These are phyloP conservation scores for Sarcocystis neurona DNA, from an alignment of 169 alveolate species.

Conservation along the genomic window DNA sequence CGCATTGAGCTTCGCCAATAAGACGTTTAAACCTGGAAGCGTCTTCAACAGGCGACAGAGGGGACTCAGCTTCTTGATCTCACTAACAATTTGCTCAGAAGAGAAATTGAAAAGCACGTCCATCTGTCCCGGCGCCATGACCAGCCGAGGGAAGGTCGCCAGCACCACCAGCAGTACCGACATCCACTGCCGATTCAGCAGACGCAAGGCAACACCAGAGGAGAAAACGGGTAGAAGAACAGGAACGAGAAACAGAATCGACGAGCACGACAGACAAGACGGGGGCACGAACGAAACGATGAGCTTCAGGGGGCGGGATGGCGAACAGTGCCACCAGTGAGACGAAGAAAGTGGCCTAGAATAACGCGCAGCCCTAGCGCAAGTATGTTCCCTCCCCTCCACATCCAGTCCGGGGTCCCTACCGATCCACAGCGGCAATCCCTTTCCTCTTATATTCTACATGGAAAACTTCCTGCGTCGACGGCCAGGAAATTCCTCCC, in stretches of 20 bases:
- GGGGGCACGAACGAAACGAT: not conserved
- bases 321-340: too few species aligned
- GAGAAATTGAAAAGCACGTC: not conserved
- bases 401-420: too few species aligned
- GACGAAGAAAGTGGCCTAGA: too few species aligned
- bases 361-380: too few species aligned
- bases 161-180: constrained; percentile 19
- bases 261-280: not conserved
- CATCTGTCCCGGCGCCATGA: constrained; percentile 13
- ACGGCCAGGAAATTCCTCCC: too few species aligned
- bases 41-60: not conserved
- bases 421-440: too few species aligned
- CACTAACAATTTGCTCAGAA: not conserved
- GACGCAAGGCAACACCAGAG: not conserved
- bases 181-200: constrained; percentile 35
- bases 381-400: too few species aligned
- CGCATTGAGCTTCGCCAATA: not conserved
- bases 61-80: not conserved
- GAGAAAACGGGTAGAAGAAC: not conserved
- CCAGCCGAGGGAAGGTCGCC: constrained; percentile 47
- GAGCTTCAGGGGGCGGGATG: not conserved
- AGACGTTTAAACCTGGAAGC: too few species aligned
- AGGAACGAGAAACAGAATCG: not conserved
- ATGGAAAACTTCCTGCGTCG: too few species aligned
- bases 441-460: too few species aligned